phyloP scores from a whole-genome alignment of 768 basidiomycete species.

The Trametes cinnabarina region DNA sequence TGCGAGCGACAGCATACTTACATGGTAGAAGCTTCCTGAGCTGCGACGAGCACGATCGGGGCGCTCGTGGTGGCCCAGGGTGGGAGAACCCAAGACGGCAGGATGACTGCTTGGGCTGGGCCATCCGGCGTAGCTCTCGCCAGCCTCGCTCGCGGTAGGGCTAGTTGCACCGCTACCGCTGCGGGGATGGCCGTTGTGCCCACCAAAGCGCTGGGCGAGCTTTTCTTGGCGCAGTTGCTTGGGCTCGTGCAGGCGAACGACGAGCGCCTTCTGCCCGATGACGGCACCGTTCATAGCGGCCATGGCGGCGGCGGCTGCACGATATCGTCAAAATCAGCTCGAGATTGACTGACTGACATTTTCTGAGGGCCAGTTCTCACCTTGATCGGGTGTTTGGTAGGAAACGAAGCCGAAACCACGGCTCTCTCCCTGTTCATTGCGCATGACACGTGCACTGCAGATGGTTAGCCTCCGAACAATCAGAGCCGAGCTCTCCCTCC shows the following conservation, averaged over 20 bases:
- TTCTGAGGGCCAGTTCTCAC: conserved; percentile 37
- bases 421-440: conserved; percentile 76
- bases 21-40: conserved; percentile 86
- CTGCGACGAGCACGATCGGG: conserved; percentile 65
- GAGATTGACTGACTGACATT: background rate
- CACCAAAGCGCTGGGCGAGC: conserved; percentile 73
- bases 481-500: background rate
- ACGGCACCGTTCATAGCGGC: conserved; percentile 76
- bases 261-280: conserved; percentile 73
- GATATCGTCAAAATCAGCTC: conserved; percentile 2
- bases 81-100: conserved; percentile 53
- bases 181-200: conserved; percentile 76
- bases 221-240: conserved; percentile 91
- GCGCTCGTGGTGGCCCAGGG: conserved; percentile 49
- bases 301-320: conserved; percentile 66
- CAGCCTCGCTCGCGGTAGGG: conserved; percentile 78
- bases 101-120: conserved; percentile 65
- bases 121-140: conserved; percentile 73
- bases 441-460: conserved; percentile 87
- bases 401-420: conserved; percentile 92
- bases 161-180: conserved; percentile 82
- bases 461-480: background rate
- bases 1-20: conserved; percentile 32
- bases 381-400: conserved; percentile 80
- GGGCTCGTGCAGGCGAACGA: conserved; percentile 87